These are phyloP conservation scores for Sporothrix inflata DNA, from an alignment of 2,329 filamentous ascomycete species.

Conservation along the genomic window DNA sequence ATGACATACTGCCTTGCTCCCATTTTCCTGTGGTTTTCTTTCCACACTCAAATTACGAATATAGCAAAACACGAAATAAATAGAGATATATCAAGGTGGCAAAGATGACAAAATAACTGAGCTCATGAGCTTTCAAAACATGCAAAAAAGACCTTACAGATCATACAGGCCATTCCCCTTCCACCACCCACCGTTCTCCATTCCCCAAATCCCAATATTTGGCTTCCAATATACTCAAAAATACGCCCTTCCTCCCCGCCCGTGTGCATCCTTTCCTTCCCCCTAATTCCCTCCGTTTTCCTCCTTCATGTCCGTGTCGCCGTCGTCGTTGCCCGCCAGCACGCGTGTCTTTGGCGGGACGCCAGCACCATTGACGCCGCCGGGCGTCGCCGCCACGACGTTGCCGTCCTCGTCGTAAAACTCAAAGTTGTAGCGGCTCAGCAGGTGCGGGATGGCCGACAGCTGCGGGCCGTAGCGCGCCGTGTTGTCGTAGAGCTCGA, in stretches of 20 bases:
- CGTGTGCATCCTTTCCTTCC: not conserved
- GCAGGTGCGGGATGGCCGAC: conserved; percentile 90
- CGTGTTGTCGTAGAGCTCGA: conserved; percentile 98
- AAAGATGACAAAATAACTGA: not conserved
- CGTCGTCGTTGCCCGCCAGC: conserved; percentile 62
- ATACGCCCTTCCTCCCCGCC: not conserved
- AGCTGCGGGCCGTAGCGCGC: conserved; percentile 93
- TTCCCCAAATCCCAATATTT: not conserved
- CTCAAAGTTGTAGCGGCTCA: conserved; percentile 96
- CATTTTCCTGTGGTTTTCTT: too few species aligned
- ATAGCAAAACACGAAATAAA: not conserved
- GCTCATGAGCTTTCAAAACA: not conserved
- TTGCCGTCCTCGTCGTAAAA: conserved; percentile 93
- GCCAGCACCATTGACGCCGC: conserved; percentile 56
- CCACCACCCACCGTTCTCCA: not conserved
- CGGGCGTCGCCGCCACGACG: conserved; percentile 82
- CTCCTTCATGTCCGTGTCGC: conserved; percentile 62
- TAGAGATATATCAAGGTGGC: not conserved
- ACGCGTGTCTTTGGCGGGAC: conserved; percentile 66
- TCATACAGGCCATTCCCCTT: too few species aligned
- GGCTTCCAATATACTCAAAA: not conserved
- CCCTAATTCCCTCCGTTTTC: conserved; percentile 10
- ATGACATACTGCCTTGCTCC: too few species aligned
- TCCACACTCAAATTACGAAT: not conserved
- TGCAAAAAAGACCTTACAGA: not conserved